Evolutionary conservation across 331 rosid genomes (phyloP), one percentile per base, ranked within the genome.

Genomic region (Malus hybrid): DNA sequence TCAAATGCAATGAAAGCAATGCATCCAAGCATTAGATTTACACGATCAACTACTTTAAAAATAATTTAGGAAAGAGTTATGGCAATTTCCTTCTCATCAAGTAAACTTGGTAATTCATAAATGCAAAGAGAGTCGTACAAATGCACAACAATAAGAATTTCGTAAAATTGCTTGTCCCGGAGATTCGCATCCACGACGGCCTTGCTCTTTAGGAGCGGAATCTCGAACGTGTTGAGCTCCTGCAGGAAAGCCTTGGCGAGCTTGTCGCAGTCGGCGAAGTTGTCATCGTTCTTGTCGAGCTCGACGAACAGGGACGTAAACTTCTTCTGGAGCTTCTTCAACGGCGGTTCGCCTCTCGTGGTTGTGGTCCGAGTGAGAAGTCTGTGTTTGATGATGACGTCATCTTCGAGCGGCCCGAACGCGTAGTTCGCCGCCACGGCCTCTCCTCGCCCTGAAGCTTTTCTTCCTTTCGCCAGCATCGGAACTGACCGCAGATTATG

Each of bases 321-420:
- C 88, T 91, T 93, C 77, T 93, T 93, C 84, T 89, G 98, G 61
- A 93, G 97, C 86, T 93, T 93, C 83, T 89, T 93, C 83, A 91
- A 68, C 0, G 98, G 98, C 39, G 98, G 98, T 7, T 93, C 98
- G 30, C 98, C 98, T 53, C 98, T 78, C 2, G 98, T 93, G 62
- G 97, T 93, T 4, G 98, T 91, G 62, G 97, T 89, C 9, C 97
- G 97, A 10, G 98, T 93, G 18, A 93, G 93, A 71, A 93, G 98
- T 74, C 98, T 84, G 86, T 91, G 97, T 71, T 89, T 93, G 75
- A 93, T 93, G 13, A 93, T 93, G 6, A 65, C 20, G 75, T 93
- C 98, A 57, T 89, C 97, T 26, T 91, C 96, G 1, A 77, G 72
- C 0, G 89, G 87, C 11, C 92, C 96, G 53, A 93, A 93, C 4